These are phyloP conservation scores for Amesomyces nigricolor DNA, from an alignment of 2,329 filamentous ascomycete species.

Conservation along the genomic window DNA sequence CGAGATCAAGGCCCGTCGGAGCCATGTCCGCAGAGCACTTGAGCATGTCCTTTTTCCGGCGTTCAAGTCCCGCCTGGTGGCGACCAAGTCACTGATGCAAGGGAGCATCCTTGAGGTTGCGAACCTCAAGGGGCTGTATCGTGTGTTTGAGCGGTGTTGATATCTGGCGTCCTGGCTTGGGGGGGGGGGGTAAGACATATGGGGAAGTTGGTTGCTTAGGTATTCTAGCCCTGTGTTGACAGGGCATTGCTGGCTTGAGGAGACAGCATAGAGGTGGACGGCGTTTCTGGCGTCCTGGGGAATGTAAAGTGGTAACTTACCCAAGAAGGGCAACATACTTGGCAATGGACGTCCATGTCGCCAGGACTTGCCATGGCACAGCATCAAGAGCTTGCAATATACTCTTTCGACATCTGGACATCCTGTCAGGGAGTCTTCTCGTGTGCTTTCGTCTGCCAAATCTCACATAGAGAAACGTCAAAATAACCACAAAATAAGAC, in stretches of 20 bases:
- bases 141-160: slow-evolving; percentile 89
- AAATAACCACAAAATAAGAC: neutral
- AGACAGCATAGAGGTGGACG: neutral
- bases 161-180: neutral
- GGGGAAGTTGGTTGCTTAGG: neutral
- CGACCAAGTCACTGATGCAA: slow-evolving; percentile 69
- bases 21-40: slow-evolving; percentile 66
- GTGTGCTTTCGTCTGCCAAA: too few species aligned
- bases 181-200: too few species aligned
- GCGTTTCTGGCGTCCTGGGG: neutral
- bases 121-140: slow-evolving; percentile 85
- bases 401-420: too few species aligned
- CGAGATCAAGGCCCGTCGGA: slow-evolving; percentile 53
- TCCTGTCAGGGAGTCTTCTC: too few species aligned
- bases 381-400: too few species aligned
- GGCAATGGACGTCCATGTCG: too few species aligned
- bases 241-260: too few species aligned
- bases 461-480: neutral
- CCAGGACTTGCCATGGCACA: too few species aligned
- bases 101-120: slow-evolving; percentile 78
- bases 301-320: neutral
- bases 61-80: slow-evolving; percentile 75
- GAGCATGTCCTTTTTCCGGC: slow-evolving; percentile 89
- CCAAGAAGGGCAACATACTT: too few species aligned
- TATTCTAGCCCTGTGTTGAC: neutral